phyloP scores from a whole-genome alignment of 2,329 filamentous ascomycete genomes.

The Talaromyces sp. region DNA sequence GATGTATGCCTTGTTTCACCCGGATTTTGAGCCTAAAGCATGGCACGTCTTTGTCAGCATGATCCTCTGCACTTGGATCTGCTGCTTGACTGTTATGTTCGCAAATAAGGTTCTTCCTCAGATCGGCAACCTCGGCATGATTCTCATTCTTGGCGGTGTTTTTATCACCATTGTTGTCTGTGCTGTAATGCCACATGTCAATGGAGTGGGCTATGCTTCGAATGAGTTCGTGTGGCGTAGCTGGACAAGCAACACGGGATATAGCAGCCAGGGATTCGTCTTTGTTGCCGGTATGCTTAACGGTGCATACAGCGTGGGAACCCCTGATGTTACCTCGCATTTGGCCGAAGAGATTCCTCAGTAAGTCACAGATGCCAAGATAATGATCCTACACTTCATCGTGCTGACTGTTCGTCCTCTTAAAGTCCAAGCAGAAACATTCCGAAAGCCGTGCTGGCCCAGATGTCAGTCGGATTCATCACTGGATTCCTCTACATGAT shows the following conservation, averaged over 20 bases:
- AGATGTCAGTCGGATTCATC: slow-evolving; percentile 48
- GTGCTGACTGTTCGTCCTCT: background rate
- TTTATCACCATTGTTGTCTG: slow-evolving; percentile 54
- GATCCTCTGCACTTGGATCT: slow-evolving; percentile 55
- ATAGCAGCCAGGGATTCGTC: slow-evolving; percentile 55
- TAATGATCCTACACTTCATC: background rate
- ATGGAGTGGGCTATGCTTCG: slow-evolving; percentile 43
- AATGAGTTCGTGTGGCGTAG: slow-evolving; percentile 55
- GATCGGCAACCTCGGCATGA: slow-evolving; percentile 56
- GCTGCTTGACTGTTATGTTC: slow-evolving; percentile 53
- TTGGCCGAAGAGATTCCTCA: slow-evolving; percentile 62
- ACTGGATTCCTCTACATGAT: slow-evolving; percentile 50
- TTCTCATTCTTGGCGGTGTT: slow-evolving; percentile 54
- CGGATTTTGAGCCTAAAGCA: slow-evolving; percentile 48
- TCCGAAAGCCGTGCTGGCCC: slow-evolving; percentile 49
- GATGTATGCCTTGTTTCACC: slow-evolving; percentile 60
- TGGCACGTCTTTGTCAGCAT: slow-evolving; percentile 63
- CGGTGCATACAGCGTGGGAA: slow-evolving; percentile 65
- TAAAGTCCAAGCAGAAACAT: slow-evolving; percentile 42
- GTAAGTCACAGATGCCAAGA: slow-evolving; percentile 21
- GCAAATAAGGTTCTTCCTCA: slow-evolving; percentile 52
- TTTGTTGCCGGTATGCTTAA: slow-evolving; percentile 66
- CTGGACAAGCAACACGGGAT: slow-evolving; percentile 49
- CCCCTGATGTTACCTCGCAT: slow-evolving; percentile 63
- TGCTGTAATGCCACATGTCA: slow-evolving; percentile 52